Base-by-base conservation (phyloP, 2,329 filamentous ascomycete species). In the Scytalidium sp. region DNA sequence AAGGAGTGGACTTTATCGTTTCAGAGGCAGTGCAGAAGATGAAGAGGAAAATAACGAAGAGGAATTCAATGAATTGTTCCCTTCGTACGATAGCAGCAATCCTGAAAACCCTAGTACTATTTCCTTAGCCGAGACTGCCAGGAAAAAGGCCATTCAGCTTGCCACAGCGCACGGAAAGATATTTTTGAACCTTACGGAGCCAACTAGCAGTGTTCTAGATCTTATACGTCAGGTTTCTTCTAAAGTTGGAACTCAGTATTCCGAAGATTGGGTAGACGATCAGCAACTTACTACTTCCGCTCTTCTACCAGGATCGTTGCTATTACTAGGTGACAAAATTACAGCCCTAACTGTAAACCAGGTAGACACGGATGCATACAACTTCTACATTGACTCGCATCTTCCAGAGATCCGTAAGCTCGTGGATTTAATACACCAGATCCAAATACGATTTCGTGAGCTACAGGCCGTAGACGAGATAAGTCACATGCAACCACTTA, bases 301-400 rank as follows among this genome's bases (percentile, higher is more conserved):
- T 46, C 75, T 91, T 43, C 72, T 96, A 21, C 79, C 89, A 2
- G 80, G 81, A 2, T 75, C 87, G 1, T 69, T 92, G 20, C 69
- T 93, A 17, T 70, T 81, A 1, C 67, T 96, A 1, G 76, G 85
- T 50, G 80, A 87, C 53, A 80, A 83, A 58, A 67, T 83, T 23
- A 66, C 75, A 32, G 71, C 73, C 32, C 76, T 79, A 45, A 66
- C 64, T 19, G 63, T 64, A 2, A 58, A 56, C 1, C 57, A 68
- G 5, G 69, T 70, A 3, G 61, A 71, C 2, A 58, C 69, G 0
- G 68, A 67, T 25, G 67, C 73, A 20, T 95, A 93, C 73, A 96
- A 96, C 69, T 97, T 99, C 67, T 99, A 99, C 67, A 85, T 81
- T 0, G 86, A 96, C 60, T 67, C 85, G 2, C 95, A 97, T 60